Percentiles rank a stretch among this genome's conserved stretches.
phyloP scores from a whole-genome alignment of 148 eudicot species.

The Mesembryanthemum crystallinum region DNA sequence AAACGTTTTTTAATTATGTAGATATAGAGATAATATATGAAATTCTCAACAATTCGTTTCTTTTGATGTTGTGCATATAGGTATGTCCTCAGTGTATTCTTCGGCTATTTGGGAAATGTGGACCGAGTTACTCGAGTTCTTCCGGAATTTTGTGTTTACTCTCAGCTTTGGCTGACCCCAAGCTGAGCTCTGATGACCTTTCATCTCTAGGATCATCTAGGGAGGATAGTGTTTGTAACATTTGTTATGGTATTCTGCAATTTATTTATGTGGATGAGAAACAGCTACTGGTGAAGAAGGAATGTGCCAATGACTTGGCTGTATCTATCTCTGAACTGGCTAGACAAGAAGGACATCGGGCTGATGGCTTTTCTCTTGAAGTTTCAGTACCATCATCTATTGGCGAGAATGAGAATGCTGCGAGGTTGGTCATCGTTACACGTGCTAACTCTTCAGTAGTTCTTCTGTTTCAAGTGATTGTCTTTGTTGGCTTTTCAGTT shows the following conservation, averaged over 20 bases:
- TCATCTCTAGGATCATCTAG: constrained; percentile 18
- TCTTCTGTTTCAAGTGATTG: background rate
- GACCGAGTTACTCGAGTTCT: constrained; percentile 36
- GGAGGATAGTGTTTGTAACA: constrained; percentile 43
- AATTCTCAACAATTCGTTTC: background rate
- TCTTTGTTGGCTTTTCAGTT: too few species aligned
- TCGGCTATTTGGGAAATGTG: constrained; percentile 56
- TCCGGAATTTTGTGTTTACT: constrained; percentile 32
- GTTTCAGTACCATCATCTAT: constrained; percentile 65
- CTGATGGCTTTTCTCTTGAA: constrained; percentile 66
- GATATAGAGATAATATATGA: too few species aligned
- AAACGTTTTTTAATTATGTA: too few species aligned
- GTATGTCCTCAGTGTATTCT: constrained; percentile 71
- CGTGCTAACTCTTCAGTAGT: background rate
- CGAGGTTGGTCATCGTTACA: constrained; percentile 44
- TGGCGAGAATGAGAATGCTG: constrained; percentile 55
- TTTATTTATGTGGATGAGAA: constrained; percentile 51
- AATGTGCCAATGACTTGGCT: constrained; percentile 60
- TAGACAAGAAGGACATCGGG: constrained; percentile 49
- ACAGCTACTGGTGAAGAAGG: constrained; percentile 33
- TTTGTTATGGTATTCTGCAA: constrained; percentile 82
- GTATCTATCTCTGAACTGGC: constrained; percentile 45
- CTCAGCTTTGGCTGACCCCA: constrained; percentile 22
- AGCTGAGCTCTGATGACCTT: constrained; percentile 23
- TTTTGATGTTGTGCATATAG: constrained; percentile 32